Evolutionary conservation across 1,284 basidiomycete species (phyloP).

Genomic region (Boletellus sp.): DNA sequence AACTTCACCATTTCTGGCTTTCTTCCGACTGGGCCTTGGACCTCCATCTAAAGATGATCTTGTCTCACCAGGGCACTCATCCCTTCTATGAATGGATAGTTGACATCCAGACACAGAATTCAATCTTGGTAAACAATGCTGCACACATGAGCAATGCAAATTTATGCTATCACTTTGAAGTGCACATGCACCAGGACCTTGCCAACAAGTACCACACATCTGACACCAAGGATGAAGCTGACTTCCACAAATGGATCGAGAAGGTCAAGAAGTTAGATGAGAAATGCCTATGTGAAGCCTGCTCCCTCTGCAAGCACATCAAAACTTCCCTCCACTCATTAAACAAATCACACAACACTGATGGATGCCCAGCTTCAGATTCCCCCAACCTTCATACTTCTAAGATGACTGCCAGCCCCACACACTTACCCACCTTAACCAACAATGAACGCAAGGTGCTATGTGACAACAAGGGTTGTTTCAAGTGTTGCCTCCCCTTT

Average conservation of each 20-base stretch:
- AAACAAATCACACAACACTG: too few relatives aligned
- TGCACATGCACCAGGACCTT: slow-evolving; percentile 2
- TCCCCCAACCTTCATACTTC: too few relatives aligned
- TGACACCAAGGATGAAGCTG: neutral
- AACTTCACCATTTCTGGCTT: neutral
- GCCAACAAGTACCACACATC: neutral
- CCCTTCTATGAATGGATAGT: slow-evolving; percentile 7
- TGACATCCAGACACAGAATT: slow-evolving; percentile 4
- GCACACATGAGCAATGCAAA: neutral
- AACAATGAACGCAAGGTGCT: slow-evolving; percentile 1
- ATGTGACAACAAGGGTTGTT: slow-evolving; percentile 7
- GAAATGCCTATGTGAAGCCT: neutral
- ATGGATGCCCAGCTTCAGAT: too few relatives aligned
- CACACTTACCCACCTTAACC: neutral
- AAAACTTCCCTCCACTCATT: neutral
- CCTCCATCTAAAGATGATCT: neutral
- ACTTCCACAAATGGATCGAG: slow-evolving; percentile 1
- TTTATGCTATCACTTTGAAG: slow-evolving; percentile 6
- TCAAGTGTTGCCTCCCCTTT: slow-evolving; percentile 13
- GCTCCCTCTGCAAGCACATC: neutral
- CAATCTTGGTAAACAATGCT: neutral
- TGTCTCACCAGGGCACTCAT: neutral
- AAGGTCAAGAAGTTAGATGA: slow-evolving; percentile 2
- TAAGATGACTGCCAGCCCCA: neutral
- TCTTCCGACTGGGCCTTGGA: neutral